Percentiles rank a stretch among this genome's conserved stretches.
Evolutionary conservation across 2,329 filamentous ascomycete species (phyloP).

Genomic region (Penicillium sp.): DNA sequence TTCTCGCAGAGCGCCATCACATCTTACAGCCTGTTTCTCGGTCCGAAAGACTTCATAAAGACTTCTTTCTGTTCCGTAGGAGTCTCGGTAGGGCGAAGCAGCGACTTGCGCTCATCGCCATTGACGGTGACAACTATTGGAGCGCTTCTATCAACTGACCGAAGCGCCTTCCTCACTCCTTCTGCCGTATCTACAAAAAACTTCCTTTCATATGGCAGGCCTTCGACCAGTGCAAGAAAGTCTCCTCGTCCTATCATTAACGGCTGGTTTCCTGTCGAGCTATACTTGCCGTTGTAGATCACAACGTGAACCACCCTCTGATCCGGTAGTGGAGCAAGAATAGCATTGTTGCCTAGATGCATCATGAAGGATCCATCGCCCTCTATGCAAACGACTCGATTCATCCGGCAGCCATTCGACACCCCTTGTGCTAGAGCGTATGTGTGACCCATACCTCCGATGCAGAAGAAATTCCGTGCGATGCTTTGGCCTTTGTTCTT

Average conservation of each 20-base stretch:
- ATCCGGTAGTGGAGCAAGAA: neutral
- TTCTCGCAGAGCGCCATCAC: too few species aligned
- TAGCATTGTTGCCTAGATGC: neutral
- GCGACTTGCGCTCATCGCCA: neutral
- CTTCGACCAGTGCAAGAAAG: neutral
- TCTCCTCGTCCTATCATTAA: neutral
- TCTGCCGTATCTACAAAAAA: neutral
- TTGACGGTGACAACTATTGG: neutral
- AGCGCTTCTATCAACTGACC: neutral
- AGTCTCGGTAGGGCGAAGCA: neutral
- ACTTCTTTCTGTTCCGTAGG: neutral
- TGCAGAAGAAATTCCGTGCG: neutral
- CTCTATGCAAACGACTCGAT: neutral
- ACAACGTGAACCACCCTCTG: neutral
- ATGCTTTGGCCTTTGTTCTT: conserved; percentile 1
- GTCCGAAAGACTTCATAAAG: neutral
- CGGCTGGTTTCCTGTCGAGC: conserved; percentile 2
- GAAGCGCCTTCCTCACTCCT: neutral
- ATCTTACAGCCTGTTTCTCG: neutral
- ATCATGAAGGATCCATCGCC: conserved; percentile 5
- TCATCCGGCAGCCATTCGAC: neutral
- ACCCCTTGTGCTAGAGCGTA: neutral
- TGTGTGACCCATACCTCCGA: conserved; percentile 5
- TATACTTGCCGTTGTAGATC: neutral
- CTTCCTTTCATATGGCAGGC: neutral